Base-by-base conservation (phyloP, 106 monocot species). In the Narthecium ossifragum region DNA sequence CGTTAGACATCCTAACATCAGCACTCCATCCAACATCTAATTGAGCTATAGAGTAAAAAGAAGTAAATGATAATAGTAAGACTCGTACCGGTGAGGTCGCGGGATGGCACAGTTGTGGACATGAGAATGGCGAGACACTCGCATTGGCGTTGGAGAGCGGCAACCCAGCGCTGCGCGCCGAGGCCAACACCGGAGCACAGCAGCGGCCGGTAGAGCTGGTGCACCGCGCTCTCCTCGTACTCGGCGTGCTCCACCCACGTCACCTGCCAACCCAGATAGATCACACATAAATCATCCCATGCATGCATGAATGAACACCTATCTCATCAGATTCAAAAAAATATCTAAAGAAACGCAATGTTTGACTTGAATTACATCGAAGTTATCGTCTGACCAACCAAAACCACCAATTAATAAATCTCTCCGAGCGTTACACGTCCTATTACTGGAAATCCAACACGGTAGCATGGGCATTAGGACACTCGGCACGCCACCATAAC, bases 241-340 rank as follows among this genome's bases (percentile, higher is more conserved):
- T 90, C 89, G 1, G 85, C 62, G 51, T 90, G 89, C 31, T 85
- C 89, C 57, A 90, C 85, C 89, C 89, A 90, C 13, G 84, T 90
- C 49, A 90, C 86, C 91, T 91, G 71, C 52, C 2, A 10, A 0
- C n/a, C 43, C 43, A 43, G n/a, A n/a, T n/a, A n/a, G n/a, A n/a
- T n/a, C n/a, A n/a, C n/a, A n/a, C n/a, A n/a, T n/a, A n/a, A n/a
- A n/a, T n/a, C n/a, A n/a, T n/a, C n/a, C n/a, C n/a, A n/a, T n/a
- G n/a, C n/a, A n/a, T n/a, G n/a, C n/a, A n/a, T n/a, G n/a, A n/a
- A n/a, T n/a, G n/a, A n/a, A n/a, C n/a, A n/a, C n/a, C n/a, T n/a
- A 43, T 43, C 43, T 11, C 43, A 43, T 43, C 2, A 4, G 43
- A 43, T 11, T n/a, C 41, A 43, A 43, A 43, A 4, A n/a, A n/a